A percentile compares a stretch with the other conserved stretches of the same genome.
Evolutionary conservation across 345 rosid species (phyloP).

Genomic region (Gossypium arboreum): DNA sequence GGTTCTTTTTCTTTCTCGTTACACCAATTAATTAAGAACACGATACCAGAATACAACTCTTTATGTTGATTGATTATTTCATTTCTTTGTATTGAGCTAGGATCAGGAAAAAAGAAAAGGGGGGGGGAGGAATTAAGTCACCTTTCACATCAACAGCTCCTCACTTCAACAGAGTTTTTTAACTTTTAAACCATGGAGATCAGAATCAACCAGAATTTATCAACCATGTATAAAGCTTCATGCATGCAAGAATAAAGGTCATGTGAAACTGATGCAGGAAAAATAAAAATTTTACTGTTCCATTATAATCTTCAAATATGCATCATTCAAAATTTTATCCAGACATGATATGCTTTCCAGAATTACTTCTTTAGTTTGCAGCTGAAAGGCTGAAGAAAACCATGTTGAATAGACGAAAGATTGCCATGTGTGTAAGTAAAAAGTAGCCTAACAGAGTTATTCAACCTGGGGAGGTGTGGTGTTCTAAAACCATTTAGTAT

Average conservation of each 20-base stretch:
- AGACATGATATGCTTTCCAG: not conserved
- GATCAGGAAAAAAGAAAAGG: not conserved
- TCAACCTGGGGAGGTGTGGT: not conserved
- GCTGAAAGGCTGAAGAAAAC: constrained; percentile 6
- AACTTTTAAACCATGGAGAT: not conserved
- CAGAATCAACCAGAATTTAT: not conserved
- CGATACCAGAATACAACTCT: not conserved
- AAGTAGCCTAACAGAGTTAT: not conserved
- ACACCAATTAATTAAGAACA: not conserved
- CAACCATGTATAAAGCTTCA: not conserved
- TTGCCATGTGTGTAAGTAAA: not conserved
- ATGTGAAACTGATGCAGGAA: not conserved
- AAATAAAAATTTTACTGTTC: not conserved
- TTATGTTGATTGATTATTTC: not conserved
- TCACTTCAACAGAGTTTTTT: too few species aligned
- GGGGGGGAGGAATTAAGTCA: not conserved
- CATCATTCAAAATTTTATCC: not conserved
- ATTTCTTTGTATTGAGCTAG: not conserved
- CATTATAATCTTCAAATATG: not conserved
- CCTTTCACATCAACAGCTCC: not conserved
- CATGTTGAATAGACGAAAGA: not conserved
- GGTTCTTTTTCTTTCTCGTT: not conserved
- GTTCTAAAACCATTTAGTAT: not conserved
- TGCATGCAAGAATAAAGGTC: not conserved
- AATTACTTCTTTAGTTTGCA: not conserved